Evolutionary conservation across 2,329 filamentous ascomycete genomes (phyloP).

Genomic region (Exserohilum turcica): DNA sequence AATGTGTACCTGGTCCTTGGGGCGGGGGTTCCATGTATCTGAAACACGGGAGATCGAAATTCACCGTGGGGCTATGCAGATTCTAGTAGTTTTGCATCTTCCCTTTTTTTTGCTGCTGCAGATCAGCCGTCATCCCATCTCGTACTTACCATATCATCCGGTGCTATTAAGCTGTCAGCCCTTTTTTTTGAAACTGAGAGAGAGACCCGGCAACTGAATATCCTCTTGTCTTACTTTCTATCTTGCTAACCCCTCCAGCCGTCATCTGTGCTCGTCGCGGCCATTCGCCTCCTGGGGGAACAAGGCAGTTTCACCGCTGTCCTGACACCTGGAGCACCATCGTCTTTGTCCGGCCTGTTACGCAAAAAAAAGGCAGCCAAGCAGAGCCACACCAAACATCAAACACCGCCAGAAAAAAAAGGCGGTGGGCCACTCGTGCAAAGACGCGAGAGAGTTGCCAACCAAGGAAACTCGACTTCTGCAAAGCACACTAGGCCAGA

Average conservation of each 20-base stretch:
- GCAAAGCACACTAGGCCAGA: too few relatives aligned
- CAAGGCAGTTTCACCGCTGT: too few relatives aligned
- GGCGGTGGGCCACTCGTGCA: background rate
- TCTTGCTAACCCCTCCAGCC: too few relatives aligned
- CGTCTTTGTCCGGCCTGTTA: background rate
- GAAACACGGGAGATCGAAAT: slow-evolving; percentile 5
- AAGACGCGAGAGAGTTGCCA: background rate
- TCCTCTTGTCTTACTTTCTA: too few relatives aligned
- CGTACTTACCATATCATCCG: background rate
- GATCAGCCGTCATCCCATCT: background rate
- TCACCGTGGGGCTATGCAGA: background rate
- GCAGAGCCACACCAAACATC: background rate
- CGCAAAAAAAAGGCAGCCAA: background rate
- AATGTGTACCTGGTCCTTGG: slow-evolving; percentile 3
- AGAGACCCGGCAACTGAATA: too few relatives aligned
- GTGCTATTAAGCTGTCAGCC: background rate
- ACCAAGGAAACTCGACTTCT: background rate
- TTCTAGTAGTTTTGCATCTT: slow-evolving; percentile 1
- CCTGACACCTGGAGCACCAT: too few relatives aligned
- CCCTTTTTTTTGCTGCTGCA: background rate
- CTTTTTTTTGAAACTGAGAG: background rate
- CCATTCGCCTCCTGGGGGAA: too few relatives aligned
- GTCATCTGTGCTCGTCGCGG: too few relatives aligned
- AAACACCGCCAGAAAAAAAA: background rate
- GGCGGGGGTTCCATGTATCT: slow-evolving; percentile 2